These are phyloP conservation scores for Populus euphratica DNA, from an alignment of 345 rosid genomes.

Conservation along the genomic window DNA sequence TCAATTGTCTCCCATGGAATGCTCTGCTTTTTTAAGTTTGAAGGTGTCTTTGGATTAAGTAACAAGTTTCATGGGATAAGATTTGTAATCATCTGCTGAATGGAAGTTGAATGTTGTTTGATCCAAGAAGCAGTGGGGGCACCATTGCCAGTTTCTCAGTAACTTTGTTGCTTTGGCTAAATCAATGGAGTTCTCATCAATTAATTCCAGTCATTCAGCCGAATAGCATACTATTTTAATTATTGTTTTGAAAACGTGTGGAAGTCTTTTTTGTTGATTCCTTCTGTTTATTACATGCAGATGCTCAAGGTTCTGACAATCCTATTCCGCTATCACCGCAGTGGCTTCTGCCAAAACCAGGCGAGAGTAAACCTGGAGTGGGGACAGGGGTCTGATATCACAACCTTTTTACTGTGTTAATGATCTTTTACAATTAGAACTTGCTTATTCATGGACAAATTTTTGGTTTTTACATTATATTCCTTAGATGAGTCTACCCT, in stretches of 20 bases:
- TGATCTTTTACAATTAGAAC: not conserved
- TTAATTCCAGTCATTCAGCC: not conserved
- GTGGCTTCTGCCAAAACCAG: conserved; percentile 93
- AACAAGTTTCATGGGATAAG: not conserved
- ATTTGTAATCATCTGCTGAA: not conserved
- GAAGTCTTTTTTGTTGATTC: not conserved
- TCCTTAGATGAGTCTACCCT: not conserved
- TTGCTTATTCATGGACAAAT: not conserved
- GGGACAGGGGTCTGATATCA: conserved; percentile 65
- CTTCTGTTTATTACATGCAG: conserved; percentile 48
- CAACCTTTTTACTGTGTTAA: not conserved
- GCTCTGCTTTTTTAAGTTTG: not conserved
- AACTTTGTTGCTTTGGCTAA: not conserved
- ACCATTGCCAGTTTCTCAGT: not conserved
- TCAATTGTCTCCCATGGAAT: not conserved
- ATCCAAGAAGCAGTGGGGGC: not conserved
- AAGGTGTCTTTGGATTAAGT: not conserved
- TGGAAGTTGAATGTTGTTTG: not conserved
- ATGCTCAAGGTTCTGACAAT: conserved; percentile 67
- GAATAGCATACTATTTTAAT: not conserved
- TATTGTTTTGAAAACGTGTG: not conserved
- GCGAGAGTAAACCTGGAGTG: conserved; percentile 67
- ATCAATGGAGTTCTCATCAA: not conserved
- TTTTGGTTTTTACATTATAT: not conserved
- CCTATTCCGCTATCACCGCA: conserved; percentile 93